Evolutionary conservation across 2,329 filamentous ascomycete genomes (phyloP).

Genomic region (Anthostomella pinea): DNA sequence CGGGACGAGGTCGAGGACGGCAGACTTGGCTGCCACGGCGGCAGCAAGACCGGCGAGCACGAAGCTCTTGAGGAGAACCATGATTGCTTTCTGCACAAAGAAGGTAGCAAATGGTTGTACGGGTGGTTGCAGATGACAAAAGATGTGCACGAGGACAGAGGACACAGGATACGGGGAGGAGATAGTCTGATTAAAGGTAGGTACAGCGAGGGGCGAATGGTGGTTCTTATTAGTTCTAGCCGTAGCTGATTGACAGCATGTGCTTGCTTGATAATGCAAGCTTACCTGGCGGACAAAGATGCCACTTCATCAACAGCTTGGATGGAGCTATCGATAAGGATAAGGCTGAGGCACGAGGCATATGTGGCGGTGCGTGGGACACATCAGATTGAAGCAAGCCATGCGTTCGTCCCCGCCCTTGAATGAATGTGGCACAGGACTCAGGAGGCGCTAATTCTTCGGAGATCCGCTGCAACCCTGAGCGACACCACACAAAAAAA

Average conservation of each 20-base stretch:
- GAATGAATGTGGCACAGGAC: no score
- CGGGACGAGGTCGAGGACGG: slow-evolving; percentile 85
- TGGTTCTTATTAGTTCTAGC: slow-evolving; percentile 8
- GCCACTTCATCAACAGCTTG: slow-evolving; percentile 24
- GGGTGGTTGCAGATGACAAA: no score
- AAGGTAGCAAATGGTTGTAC: slow-evolving; percentile 4
- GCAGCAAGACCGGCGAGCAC: slow-evolving; percentile 54
- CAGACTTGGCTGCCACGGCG: slow-evolving; percentile 66
- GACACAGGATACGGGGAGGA: no score
- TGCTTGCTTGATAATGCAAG: slow-evolving; percentile 20
- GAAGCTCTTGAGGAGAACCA: slow-evolving; percentile 61
- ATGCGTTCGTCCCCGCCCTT: no score
- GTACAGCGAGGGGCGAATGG: slow-evolving; percentile 1
- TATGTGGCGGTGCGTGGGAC: no score
- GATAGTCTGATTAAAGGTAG: no score
- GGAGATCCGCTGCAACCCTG: slow-evolving; percentile 17
- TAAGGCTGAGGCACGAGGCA: no score
- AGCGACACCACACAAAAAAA: slow-evolving; percentile 25
- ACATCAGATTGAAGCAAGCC: no score
- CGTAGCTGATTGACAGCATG: slow-evolving; percentile 2
- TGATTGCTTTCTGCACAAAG: slow-evolving; percentile 11
- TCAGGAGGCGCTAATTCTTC: slow-evolving; percentile 12
- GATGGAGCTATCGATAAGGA: no score
- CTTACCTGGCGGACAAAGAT: slow-evolving; percentile 18
- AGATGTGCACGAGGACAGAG: no score